Evolutionary conservation across 805 yeast species (phyloP).

Genomic region (Saturnispora gosingensis): DNA sequence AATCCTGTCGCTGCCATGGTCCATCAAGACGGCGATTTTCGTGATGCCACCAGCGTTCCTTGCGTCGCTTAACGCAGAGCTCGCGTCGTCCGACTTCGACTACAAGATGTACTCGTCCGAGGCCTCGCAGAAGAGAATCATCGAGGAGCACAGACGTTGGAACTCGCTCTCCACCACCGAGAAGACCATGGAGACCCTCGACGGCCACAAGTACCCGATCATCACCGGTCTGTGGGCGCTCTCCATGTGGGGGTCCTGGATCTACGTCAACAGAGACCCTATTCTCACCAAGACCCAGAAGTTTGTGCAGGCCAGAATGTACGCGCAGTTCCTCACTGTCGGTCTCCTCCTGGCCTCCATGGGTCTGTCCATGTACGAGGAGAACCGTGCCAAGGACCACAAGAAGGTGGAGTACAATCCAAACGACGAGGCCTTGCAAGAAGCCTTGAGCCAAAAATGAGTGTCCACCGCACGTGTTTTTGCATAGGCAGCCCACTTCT

Average conservation of each 20-base stretch:
- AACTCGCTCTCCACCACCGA: slow-evolving; percentile 38
- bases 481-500: too few relatives aligned
- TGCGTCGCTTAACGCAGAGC: slow-evolving; percentile 61
- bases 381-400: slow-evolving; percentile 26
- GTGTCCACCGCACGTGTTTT: too few relatives aligned
- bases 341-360: slow-evolving; percentile 60
- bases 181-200: slow-evolving; percentile 38
- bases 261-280: slow-evolving; percentile 59
- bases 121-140: slow-evolving; percentile 30
- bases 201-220: slow-evolving; percentile 54
- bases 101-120: slow-evolving; percentile 46
- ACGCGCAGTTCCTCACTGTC: slow-evolving; percentile 78
- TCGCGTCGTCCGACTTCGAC: slow-evolving; percentile 61
- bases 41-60: slow-evolving; percentile 58
- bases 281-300: slow-evolving; percentile 70
- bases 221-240: slow-evolving; percentile 73
- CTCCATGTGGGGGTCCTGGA: slow-evolving; percentile 75
- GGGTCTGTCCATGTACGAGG: slow-evolving; percentile 56
- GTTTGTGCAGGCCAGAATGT: slow-evolving; percentile 83
- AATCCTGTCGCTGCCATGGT: slow-evolving; percentile 39
- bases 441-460: slow-evolving; percentile 10
- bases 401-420: slow-evolving; percentile 6
- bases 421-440: slow-evolving; percentile 12
- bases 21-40: slow-evolving; percentile 54
- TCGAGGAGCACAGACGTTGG: slow-evolving; percentile 46